Evolutionary conservation across 495 filamentous ascomycete genomes (phyloP).

Genomic region (Aspergillus ellipticus): DNA sequence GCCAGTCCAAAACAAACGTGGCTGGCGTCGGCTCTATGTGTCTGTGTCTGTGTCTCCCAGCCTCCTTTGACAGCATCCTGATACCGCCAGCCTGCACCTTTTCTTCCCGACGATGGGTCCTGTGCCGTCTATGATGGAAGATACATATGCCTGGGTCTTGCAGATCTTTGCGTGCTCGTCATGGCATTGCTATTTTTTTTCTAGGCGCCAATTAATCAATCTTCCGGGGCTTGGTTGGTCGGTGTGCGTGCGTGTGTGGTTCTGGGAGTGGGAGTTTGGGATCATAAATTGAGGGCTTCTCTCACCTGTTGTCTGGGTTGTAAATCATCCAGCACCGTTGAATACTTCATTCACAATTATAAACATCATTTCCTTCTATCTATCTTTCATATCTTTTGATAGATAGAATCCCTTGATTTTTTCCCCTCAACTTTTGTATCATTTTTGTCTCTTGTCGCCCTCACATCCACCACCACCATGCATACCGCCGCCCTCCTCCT

Average conservation of each 20-base stretch:
- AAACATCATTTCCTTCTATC: neutral
- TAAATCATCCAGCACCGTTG: neutral
- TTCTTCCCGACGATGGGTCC: slow-evolving; percentile 13
- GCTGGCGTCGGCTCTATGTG: slow-evolving; percentile 16
- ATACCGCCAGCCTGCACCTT: slow-evolving; percentile 21
- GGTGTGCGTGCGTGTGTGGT: neutral
- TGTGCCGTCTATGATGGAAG: slow-evolving; percentile 13
- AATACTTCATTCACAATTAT: neutral
- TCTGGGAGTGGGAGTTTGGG: neutral
- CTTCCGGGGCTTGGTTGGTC: neutral
- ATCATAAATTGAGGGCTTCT: slow-evolving; percentile 1
- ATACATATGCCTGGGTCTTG: neutral
- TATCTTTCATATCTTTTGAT: neutral
- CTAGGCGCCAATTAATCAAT: neutral
- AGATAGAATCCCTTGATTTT: neutral
- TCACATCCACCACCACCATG: slow-evolving; percentile 20
- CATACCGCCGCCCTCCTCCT: slow-evolving; percentile 31
- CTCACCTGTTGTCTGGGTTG: neutral
- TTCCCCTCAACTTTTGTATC: no score
- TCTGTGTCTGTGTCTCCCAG: slow-evolving; percentile 13
- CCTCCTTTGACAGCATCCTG: slow-evolving; percentile 21
- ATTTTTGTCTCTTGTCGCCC: neutral
- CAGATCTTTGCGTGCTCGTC: neutral
- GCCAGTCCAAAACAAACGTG: slow-evolving; percentile 14
- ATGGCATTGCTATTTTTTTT: neutral